Evolutionary conservation across 495 filamentous ascomycete genomes (phyloP), one percentile per base, ranked within the genome.

Genomic region (Pseudomonodictys pantanalensis): DNA sequence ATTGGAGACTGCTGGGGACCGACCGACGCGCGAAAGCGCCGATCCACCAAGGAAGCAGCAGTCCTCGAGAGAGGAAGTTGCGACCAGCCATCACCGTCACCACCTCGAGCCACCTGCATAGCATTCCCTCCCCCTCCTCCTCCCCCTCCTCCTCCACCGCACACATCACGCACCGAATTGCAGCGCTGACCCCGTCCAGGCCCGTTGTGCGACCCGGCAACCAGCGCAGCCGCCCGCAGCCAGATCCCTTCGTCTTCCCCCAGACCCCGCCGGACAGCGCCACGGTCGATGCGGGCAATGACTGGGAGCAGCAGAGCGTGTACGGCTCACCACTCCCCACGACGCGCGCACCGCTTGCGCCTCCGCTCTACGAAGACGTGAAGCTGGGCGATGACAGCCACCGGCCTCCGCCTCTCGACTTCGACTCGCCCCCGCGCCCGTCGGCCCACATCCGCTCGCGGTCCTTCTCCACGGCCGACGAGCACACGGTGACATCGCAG

Each of bases 171-270:
- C 18, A 17, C 54, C 28, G 22, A 24, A 22, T 55, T 32, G 18
- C 25, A 20, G 17, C 30, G 38, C 60, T 64, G 30, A 66, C 15
- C 2, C 9, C 51, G 28, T 49, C 54, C 69, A 88, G 86, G 67
- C 86, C 86, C 26, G 79, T 79, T 24, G 72, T 83, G 45, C 80
- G 82, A 22, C 76, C 80, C 43, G 78, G 77, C 43, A 69, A 81
- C 68, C 77, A 84, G 67, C 79, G 81, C 69, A 79, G 78, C 60
- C 81, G 79, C 33, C 81, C 81, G 22, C 41, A 57, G 60, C 81
- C 82, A n/a, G 57, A 63, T 24, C 75, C 78, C 22, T 82, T 86
- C 65, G 75, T 79, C 56, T 83, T 84, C 65, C 81, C 77, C 22
- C 58, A 61, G 58, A 82, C 83, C 15, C 78, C 81, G 29, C 79